Evolutionary conservation across 257 asterid genomes (phyloP), one percentile per base, ranked within the genome.

Genomic region (Avicennia marina): DNA sequence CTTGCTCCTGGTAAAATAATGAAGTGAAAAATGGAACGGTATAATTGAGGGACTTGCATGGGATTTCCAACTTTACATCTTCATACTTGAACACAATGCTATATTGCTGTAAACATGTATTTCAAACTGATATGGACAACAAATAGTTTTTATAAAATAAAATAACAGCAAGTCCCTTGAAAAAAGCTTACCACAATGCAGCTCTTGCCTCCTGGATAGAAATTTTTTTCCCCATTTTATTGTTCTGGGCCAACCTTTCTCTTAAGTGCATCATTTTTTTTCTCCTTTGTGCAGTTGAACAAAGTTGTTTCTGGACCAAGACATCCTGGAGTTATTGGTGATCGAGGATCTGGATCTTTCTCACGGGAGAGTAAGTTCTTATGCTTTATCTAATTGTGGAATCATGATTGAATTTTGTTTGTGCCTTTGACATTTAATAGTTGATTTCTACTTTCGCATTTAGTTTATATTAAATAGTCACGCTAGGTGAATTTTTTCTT

Each of bases 291-390:
- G 58, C 93, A 89, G 97, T 78, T 86, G 79, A 86, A 86, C 81
- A 86, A 82, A 77, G 79, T 46, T 63, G 88, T 89, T 56, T 70
- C 88, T 16, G 97, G 95, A 52, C 95, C 97, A 71, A 78, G 87
- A 65, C 91, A 84, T 78, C 93, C 90, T 49, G 94, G 95, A 47
- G 82, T 89, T 73, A 82, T 89, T 71, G 97, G 97, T 49, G 97
- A 86, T 72, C 79, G 95, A 58, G 94, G 94, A 61, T 85, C 95
- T 38, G 96, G 96, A 67, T 85, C 96, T 48, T 82, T 88, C 79
- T 83, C 95, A 21, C 81, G 97, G 68, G 94, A 80, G 77, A 89
- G 95, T 89, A 74, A 84, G 97, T 75, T 59, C 39, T 44, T 56
- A 53, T 47, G 20, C 22, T 45, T n/a, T n/a, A n/a, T n/a, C 25